Base-by-base conservation (phyloP, 208 protist species). In the Crithidia sp. region DNA sequence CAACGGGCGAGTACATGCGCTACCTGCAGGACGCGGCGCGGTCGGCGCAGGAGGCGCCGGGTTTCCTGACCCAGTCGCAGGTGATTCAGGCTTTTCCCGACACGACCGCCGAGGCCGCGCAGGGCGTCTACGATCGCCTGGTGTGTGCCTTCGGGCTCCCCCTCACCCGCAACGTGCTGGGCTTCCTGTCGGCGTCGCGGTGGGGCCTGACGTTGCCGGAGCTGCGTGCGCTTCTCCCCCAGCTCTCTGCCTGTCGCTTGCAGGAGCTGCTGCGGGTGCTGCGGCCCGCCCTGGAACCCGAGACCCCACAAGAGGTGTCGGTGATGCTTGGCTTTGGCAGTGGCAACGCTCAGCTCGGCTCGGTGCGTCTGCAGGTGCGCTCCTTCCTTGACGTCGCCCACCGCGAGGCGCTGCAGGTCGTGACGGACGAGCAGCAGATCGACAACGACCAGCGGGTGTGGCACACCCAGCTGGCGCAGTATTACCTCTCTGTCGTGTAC, bases 241-340 rank as follows among this genome's bases (percentile, higher is more conserved):
- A 69, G 37, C 61, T 94, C 36, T 64, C 82, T 2, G 77, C 79
- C 7, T 74, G 77, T 9, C 75, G 82, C 19, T 83, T 96, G 47
- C 86, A 93, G 58, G 72, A 89, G 52, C 67, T 96, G 36, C 67
- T 96, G 44, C 89, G 92, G n/a, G 61, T 88, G 70, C 80, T 94
- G 72, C 80, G 88, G 7, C 89, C 89, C 1, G 77, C 83, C 4
- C 60, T 93, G 0, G 84, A 90, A 41, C 55, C 36, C 9, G 54
- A 81, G 17, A 47, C 9, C 10, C 69, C 69, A 37, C 43, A 53
- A 28, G 60, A 50, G 7, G 66, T 66, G 7, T 65, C 65, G 4
- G 73, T 73, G n/a, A 17, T 66, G n/a, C 66, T 85, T 50, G 58
- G 72, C 6, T 43, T 60, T 28, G 58, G 61, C 9, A 76, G 65